Conservation (phyloP, 257 asterid species). For the Solanum gandarillasii region DNA sequence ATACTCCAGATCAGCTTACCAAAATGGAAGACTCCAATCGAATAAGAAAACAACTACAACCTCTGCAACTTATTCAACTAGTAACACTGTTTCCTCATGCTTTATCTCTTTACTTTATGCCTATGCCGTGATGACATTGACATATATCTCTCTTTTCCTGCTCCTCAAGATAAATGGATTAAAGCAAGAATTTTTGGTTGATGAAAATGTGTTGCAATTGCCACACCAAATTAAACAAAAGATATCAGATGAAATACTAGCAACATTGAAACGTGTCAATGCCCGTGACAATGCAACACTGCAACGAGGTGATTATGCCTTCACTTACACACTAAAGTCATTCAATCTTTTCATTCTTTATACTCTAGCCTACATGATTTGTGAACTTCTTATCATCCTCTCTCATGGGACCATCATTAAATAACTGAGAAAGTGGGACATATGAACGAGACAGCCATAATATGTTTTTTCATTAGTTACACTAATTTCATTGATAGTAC, state of each 20-base stretch:
- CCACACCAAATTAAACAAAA: slow-evolving; percentile 46
- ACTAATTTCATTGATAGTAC: background rate
- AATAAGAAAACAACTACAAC: slow-evolving; percentile 66
- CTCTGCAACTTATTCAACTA: slow-evolving; percentile 62
- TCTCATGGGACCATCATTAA: background rate
- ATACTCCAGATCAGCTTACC: slow-evolving; percentile 58
- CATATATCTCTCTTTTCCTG: background rate
- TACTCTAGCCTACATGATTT: background rate
- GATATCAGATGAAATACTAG: slow-evolving; percentile 46
- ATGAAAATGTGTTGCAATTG: slow-evolving; percentile 43
- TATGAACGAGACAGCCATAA: background rate
- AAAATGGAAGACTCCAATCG: slow-evolving; percentile 73
- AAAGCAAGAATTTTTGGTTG: slow-evolving; percentile 28
- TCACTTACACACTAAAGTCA: background rate
- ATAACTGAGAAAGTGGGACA: background rate
- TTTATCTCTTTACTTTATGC: background rate
- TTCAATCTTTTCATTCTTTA: background rate
- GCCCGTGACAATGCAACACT: slow-evolving; percentile 37
- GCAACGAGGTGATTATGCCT: slow-evolving; percentile 45
- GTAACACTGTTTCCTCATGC: slow-evolving; percentile 23
- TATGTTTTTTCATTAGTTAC: background rate
- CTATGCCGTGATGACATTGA: background rate
- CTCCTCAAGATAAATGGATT: slow-evolving; percentile 45
- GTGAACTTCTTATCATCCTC: background rate
- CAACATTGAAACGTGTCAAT: slow-evolving; percentile 44